Percentiles rank a stretch among this genome's conserved stretches.
phyloP scores from a whole-genome alignment of 495 filamentous ascomycete genomes.

The Trichoderma reesei region DNA sequence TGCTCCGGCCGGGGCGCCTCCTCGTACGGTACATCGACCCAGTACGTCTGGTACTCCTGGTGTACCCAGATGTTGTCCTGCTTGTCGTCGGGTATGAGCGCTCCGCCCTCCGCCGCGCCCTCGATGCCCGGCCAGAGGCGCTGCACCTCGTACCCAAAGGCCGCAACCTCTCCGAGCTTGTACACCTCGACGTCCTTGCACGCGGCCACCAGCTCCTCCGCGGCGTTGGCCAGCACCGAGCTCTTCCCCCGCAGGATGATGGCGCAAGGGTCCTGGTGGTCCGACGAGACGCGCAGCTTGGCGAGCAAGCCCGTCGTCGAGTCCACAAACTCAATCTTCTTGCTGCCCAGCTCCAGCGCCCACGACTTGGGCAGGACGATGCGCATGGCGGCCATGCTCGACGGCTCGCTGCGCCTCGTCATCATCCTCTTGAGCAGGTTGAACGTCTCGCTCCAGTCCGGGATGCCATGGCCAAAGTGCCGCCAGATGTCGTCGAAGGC shows the following conservation, averaged over 20 bases:
- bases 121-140: constrained; percentile 7
- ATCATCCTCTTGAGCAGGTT: constrained; percentile 6
- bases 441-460: constrained; percentile 4
- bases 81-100: not conserved
- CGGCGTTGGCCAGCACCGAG: not conserved
- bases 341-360: constrained; percentile 3
- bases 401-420: not conserved
- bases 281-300: not conserved
- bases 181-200: constrained; percentile 5
- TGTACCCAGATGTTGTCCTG: constrained; percentile 10
- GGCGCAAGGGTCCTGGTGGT: constrained; percentile 3
- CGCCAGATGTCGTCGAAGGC: not conserved
- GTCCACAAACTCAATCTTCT: constrained; percentile 4
- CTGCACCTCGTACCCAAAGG: constrained; percentile 6
- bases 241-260: constrained; percentile 5
- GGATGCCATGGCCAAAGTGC: not conserved
- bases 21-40: constrained; percentile 11
- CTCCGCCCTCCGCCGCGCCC: not conserved
- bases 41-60: constrained; percentile 3
- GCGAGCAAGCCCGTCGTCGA: not conserved
- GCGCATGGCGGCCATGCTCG: constrained; percentile 10
- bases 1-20: constrained; percentile 21
- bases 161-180: constrained; percentile 5
- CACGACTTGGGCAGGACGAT: constrained; percentile 9
- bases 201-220: not conserved